A percentile compares a stretch with the other conserved stretches of the same genome.
Evolutionary conservation across 768 basidiomycete genomes (phyloP).

Genomic region (Tulasnella sp.): DNA sequence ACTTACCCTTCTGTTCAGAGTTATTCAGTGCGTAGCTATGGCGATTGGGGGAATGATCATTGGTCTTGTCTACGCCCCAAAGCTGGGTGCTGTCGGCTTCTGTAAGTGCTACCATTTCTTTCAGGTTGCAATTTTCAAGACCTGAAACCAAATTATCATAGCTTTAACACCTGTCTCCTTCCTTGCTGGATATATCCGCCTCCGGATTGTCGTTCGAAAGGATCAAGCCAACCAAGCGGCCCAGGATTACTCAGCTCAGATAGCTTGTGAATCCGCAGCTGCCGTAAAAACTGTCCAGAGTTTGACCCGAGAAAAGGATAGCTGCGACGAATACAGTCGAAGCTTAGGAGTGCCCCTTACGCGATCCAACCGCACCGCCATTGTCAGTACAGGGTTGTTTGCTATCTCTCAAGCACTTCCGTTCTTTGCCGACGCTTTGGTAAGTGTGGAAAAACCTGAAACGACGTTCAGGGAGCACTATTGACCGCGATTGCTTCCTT

Average conservation of each 20-base stretch:
- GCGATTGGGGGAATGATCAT: slow-evolving; percentile 67
- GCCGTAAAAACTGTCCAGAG: slow-evolving; percentile 90
- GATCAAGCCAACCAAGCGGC: slow-evolving; percentile 79
- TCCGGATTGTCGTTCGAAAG: slow-evolving; percentile 87
- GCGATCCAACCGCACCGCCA: slow-evolving; percentile 63
- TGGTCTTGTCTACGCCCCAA: slow-evolving; percentile 77
- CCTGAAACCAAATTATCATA: slow-evolving; percentile 38
- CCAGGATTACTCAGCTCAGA: slow-evolving; percentile 79
- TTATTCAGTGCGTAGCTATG: slow-evolving; percentile 65
- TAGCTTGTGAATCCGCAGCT: slow-evolving; percentile 89
- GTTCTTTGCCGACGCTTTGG: slow-evolving; percentile 82
- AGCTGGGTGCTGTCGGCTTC: slow-evolving; percentile 79
- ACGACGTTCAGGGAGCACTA: too few species aligned
- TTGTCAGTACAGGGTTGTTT: slow-evolving; percentile 69
- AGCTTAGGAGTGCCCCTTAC: slow-evolving; percentile 73
- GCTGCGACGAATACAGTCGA: slow-evolving; percentile 64
- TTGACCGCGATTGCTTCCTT: not conserved
- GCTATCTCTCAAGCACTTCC: slow-evolving; percentile 71
- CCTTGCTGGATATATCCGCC: slow-evolving; percentile 79
- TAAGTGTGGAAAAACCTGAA: slow-evolving; percentile 39
- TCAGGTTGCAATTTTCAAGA: not conserved
- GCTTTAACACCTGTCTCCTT: slow-evolving; percentile 72
- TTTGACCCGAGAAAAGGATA: slow-evolving; percentile 84
- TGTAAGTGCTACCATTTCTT: slow-evolving; percentile 48
- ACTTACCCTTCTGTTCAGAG: slow-evolving; percentile 52